Base-by-base conservation (phyloP, 306 rosid species). In the Vigna nakashimae region DNA sequence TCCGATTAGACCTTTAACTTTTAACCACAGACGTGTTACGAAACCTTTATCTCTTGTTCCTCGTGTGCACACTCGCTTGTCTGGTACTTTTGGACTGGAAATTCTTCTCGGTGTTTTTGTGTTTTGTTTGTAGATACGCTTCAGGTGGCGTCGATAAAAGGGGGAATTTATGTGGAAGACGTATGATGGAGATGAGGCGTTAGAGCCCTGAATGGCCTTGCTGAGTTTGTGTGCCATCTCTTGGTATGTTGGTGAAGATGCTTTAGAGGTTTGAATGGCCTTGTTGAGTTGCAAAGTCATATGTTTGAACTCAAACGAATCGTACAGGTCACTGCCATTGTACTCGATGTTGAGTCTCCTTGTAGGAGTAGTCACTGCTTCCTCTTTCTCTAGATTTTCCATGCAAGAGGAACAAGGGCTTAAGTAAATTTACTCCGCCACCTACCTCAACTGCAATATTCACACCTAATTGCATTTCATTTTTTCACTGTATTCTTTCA, bases 291-390 rank as follows among this genome's bases (percentile, higher is more conserved):
- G 93, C 20, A n/a, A 69, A 38, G 87, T 82, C 78, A 92, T 85
- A 6, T 83, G 89, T 65, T 7, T 81, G 55, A 88, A 69, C 87
- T 90, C 95, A 38, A 76, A 90, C 0, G 89, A 92, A 77, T 90
- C 93, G 9, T 84, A 92, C 12, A 92, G 69, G 26, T 82, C 82
- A 71, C 96, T 90, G 30, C 89, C 89, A 42, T 84, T 79, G 74
- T 86, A 83, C 70, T 45, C 71, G 22, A 69, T 73, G 73, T 83
- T 86, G 69, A 60, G 57, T 79, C 50, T 74, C 69, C 50, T 55
- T 64, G 71, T 65, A 16, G 80, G 75, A 77, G 53, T 78, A 79
- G 53, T 78, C 7, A 32, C 58, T n/a, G 65, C 66, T 56, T 71
- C 74, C 78, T 77, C 76, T 32, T 56, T 77, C 64, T 72, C 69